Evolutionary conservation across 768 basidiomycete genomes (phyloP).

Genomic region (Rubroboletus pulcherrimus): DNA sequence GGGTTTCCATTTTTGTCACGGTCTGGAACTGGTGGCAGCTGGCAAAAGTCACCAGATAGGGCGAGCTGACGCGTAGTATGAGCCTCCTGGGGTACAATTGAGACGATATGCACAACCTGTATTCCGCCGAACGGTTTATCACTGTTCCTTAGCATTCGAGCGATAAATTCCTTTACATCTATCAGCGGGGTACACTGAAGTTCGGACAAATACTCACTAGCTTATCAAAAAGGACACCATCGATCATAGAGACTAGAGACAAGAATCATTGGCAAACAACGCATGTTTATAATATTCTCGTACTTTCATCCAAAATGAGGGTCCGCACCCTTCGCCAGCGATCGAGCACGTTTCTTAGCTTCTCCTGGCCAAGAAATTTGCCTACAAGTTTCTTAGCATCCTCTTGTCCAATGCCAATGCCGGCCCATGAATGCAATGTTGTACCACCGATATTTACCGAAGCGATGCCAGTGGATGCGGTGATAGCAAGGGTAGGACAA

Average conservation of each 20-base stretch:
- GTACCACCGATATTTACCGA: slow-evolving; percentile 78
- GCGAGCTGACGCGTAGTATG: slow-evolving; percentile 50
- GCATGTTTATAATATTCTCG: slow-evolving; percentile 17
- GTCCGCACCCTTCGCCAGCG: slow-evolving; percentile 64
- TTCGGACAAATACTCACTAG: slow-evolving; percentile 44
- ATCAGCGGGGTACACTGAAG: slow-evolving; percentile 35
- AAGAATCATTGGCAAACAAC: neutral
- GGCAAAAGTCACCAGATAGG: slow-evolving; percentile 87
- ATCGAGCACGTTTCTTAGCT: slow-evolving; percentile 37
- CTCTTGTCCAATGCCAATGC: slow-evolving; percentile 71
- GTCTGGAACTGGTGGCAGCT: slow-evolving; percentile 76
- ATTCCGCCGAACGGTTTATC: slow-evolving; percentile 78
- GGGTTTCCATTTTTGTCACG: slow-evolving; percentile 45
- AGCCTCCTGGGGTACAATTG: neutral
- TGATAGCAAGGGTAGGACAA: slow-evolving; percentile 54
- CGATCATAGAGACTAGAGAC: slow-evolving; percentile 80
- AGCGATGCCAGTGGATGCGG: slow-evolving; percentile 78
- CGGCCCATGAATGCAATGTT: slow-evolving; percentile 82
- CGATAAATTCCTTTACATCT: slow-evolving; percentile 53
- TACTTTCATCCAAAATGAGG: slow-evolving; percentile 85
- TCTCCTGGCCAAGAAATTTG: slow-evolving; percentile 47
- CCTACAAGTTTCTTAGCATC: slow-evolving; percentile 46
- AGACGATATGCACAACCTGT: slow-evolving; percentile 48
- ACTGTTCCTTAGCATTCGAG: slow-evolving; percentile 49
- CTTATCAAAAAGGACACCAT: slow-evolving; percentile 77